These are phyloP conservation scores for Lathyrus sativus DNA, from an alignment of 306 rosid genomes.

Conservation along the genomic window DNA sequence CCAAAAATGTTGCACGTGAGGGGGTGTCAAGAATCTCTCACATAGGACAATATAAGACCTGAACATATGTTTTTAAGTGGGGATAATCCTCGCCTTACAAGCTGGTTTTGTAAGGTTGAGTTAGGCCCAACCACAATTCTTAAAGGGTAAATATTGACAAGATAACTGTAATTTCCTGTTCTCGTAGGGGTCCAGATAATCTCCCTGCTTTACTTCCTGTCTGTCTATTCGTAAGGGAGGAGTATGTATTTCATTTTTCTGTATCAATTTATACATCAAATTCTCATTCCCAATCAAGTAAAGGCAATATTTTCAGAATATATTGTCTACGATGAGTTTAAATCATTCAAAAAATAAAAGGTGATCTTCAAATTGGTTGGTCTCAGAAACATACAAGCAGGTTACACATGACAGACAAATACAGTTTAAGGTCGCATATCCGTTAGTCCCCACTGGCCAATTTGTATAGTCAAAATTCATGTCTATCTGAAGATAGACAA, in stretches of 20 bases:
- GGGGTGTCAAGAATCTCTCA: too few relatives aligned
- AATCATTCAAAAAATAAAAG: not conserved
- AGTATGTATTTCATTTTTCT: not conserved
- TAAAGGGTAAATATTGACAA: not conserved
- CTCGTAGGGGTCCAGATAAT: not conserved
- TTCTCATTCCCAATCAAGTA: not conserved
- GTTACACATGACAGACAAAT: not conserved
- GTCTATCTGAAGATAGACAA: constrained; percentile 1
- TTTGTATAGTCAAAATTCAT: constrained; percentile 19
- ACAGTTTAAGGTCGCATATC: not conserved
- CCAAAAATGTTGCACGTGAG: too few relatives aligned
- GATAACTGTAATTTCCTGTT: not conserved
- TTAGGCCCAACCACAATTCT: too few relatives aligned
- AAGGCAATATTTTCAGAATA: not conserved
- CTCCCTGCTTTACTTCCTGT: not conserved
- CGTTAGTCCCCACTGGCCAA: not conserved
- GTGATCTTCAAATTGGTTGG: not conserved
- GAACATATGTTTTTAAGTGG: too few relatives aligned
- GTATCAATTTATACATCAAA: not conserved
- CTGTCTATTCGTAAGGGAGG: not conserved
- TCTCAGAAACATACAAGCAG: not conserved
- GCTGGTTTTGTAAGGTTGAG: too few relatives aligned
- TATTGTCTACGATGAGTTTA: not conserved
- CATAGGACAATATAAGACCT: too few relatives aligned
- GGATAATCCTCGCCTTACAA: too few relatives aligned